phyloP scores from a whole-genome alignment of 2,329 filamentous ascomycete genomes.

The Botrytis hyacinthi region DNA sequence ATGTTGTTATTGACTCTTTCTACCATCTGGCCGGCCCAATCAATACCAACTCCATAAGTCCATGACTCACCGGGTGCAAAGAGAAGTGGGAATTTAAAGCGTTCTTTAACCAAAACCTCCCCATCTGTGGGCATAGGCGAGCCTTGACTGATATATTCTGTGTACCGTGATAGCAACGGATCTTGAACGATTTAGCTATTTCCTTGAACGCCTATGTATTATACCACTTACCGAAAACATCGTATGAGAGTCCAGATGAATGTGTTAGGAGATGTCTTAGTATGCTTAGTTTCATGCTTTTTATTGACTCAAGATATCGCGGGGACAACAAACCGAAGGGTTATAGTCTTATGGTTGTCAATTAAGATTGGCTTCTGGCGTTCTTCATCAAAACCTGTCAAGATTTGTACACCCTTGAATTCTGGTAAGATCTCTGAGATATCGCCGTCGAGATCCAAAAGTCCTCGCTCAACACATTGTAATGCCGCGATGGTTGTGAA shows the following conservation, averaged over 20 bases:
- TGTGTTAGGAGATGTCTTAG: conserved; percentile 34
- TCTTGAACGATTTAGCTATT: conserved; percentile 13
- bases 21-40: conserved; percentile 54
- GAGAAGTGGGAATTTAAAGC: conserved; percentile 47
- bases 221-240: conserved; percentile 28
- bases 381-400: conserved; percentile 32
- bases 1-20: conserved; percentile 41
- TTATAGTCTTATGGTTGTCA: conserved; percentile 32
- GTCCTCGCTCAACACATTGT: conserved; percentile 55
- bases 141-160: conserved; percentile 14
- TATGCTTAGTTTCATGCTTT: not conserved
- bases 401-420: conserved; percentile 32
- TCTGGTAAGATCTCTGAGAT: conserved; percentile 33
- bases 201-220: not conserved
- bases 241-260: conserved; percentile 32
- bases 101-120: conserved; percentile 6
- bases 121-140: not conserved
- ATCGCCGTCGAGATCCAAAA: conserved; percentile 48
- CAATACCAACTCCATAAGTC: conserved; percentile 54
- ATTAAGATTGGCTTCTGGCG: conserved; percentile 27
- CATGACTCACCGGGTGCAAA: conserved; percentile 63
- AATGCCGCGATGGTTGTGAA: conserved; percentile 51
- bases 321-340: conserved; percentile 31
- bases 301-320: not conserved
- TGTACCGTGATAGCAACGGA: conserved; percentile 23